Evolutionary conservation across 2,329 filamentous ascomycete species (phyloP).

Genomic region (Fusarium mangiferae): DNA sequence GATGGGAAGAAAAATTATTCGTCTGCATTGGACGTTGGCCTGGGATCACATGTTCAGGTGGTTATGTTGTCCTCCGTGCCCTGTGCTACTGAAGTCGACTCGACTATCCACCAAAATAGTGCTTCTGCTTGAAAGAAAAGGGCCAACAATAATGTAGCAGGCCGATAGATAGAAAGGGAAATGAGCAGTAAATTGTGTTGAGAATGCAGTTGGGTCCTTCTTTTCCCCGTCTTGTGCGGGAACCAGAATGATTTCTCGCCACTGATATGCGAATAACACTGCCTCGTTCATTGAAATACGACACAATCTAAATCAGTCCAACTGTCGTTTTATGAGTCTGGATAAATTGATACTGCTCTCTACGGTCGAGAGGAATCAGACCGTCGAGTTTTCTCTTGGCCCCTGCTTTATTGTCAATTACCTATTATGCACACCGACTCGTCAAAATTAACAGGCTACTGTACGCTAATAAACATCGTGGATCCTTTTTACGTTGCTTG

Average conservation of each 20-base stretch:
- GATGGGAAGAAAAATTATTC: not conserved
- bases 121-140: slow-evolving; percentile 14
- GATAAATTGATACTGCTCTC: not conserved
- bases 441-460: not conserved
- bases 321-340: not conserved
- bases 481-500: not conserved
- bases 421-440: slow-evolving; percentile 35
- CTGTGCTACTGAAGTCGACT: not conserved
- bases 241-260: slow-evolving; percentile 6
- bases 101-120: slow-evolving; percentile 17
- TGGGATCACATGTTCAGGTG: slow-evolving; percentile 27
- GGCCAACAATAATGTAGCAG: not conserved
- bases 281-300: slow-evolving; percentile 3
- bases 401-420: slow-evolving; percentile 16
- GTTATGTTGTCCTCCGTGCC: not conserved
- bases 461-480: slow-evolving; percentile 9
- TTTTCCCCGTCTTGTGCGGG: not conserved
- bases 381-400: not conserved
- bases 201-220: slow-evolving; percentile 15
- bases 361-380: not conserved
- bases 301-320: not conserved
- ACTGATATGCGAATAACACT: slow-evolving; percentile 15
- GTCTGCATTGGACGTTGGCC: not conserved
- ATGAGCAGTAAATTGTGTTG: slow-evolving; percentile 26
- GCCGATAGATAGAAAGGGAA: slow-evolving; percentile 6